Conservation (phyloP, 2,329 filamentous ascomycete genomes). For the Pochonia chlamydosporia region DNA sequence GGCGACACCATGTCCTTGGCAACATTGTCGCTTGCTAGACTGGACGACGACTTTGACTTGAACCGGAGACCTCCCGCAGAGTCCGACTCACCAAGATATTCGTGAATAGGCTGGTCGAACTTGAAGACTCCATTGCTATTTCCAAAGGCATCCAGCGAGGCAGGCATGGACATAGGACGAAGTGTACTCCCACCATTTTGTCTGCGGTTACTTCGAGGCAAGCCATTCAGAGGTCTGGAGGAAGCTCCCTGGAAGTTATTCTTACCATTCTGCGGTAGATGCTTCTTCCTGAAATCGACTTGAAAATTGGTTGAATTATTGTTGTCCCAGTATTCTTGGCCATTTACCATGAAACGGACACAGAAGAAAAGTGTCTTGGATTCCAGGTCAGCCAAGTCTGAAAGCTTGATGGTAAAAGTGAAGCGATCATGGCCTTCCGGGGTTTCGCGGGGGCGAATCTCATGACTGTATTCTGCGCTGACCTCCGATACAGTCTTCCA, state of each 20-base stretch:
- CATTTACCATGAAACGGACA: constrained; percentile 78
- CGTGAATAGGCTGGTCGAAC: constrained; percentile 54
- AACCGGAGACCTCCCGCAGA: constrained; percentile 54
- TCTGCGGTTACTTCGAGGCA: constrained; percentile 64
- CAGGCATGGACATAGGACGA: constrained; percentile 49
- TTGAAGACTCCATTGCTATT: constrained; percentile 49
- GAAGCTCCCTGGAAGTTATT: constrained; percentile 43
- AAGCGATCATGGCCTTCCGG: constrained; percentile 77
- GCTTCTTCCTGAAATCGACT: constrained; percentile 83
- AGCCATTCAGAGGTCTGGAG: constrained; percentile 43
- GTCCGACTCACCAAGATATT: constrained; percentile 58
- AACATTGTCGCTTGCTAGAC: constrained; percentile 58
- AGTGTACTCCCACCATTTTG: constrained; percentile 31
- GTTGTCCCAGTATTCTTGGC: constrained; percentile 92
- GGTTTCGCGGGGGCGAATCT: constrained; percentile 62
- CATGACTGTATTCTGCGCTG: constrained; percentile 76
- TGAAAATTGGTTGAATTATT: constrained; percentile 85
- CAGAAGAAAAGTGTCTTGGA: constrained; percentile 91
- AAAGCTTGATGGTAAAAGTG: constrained; percentile 87
- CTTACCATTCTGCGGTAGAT: constrained; percentile 56
- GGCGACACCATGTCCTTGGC: constrained; percentile 45
- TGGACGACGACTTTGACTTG: constrained; percentile 61
- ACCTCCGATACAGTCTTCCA: constrained; percentile 99
- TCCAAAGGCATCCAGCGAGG: constrained; percentile 66
- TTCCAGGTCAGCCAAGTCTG: constrained; percentile 86